These are phyloP conservation scores for Malus orientalis DNA, from an alignment of 306 rosid genomes.

Conservation along the genomic window DNA sequence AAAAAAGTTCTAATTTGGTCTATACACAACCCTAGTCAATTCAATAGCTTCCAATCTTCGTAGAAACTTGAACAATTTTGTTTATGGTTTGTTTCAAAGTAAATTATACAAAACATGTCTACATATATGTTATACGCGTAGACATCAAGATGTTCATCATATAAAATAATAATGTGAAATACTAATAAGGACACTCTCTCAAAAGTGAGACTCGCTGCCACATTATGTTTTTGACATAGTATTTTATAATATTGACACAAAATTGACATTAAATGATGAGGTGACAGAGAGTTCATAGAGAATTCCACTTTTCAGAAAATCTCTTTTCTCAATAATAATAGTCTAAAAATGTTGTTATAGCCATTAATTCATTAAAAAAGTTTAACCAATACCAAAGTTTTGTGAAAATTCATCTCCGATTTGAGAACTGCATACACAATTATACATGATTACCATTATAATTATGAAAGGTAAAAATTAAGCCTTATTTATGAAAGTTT, in stretches of 20 bases:
- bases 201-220: too few relatives aligned
- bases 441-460: too few relatives aligned
- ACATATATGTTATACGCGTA: neutral
- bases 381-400: neutral
- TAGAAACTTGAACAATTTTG: neutral
- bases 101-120: neutral
- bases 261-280: too few relatives aligned
- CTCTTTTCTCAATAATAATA: too few relatives aligned
- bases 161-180: too few relatives aligned
- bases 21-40: neutral
- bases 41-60: neutral
- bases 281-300: too few relatives aligned
- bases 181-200: too few relatives aligned
- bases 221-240: too few relatives aligned
- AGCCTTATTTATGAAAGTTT: neutral
- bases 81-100: neutral
- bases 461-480: neutral
- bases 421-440: neutral
- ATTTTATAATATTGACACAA: too few relatives aligned
- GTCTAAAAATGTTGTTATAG: neutral
- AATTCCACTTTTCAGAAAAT: too few relatives aligned
- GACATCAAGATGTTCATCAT: neutral
- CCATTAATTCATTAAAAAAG: neutral
- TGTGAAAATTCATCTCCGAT: neutral
- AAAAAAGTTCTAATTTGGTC: neutral